Percentiles rank a stretch among this genome's conserved stretches.
These are phyloP conservation scores for Talaromyces islandicus DNA, from an alignment of 2,329 filamentous ascomycete genomes.

Conservation along the genomic window DNA sequence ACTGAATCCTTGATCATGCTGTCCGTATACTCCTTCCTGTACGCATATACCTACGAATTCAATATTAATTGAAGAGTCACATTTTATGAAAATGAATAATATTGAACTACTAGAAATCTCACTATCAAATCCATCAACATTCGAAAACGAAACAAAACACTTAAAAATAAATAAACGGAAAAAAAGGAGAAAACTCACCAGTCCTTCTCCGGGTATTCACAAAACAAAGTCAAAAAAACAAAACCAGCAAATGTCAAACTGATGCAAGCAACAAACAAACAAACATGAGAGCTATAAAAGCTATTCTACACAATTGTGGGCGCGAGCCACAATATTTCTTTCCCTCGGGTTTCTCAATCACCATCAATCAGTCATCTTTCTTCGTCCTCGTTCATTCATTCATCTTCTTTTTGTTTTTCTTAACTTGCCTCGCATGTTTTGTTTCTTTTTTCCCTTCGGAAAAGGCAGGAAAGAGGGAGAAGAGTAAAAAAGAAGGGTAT, in stretches of 20 bases:
- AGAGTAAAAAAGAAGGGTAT: not conserved
- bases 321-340: not conserved
- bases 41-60: too few species aligned
- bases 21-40: too few species aligned
- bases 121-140: too few species aligned
- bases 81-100: not conserved
- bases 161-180: not conserved
- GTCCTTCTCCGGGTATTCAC: constrained; percentile 4
- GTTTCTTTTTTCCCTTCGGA: too few species aligned
- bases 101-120: not conserved
- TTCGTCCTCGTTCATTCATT: not conserved
- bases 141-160: too few species aligned
- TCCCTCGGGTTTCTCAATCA: not conserved
- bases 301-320: not conserved
- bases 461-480: not conserved
- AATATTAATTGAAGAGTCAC: not conserved
- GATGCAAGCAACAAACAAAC: not conserved
- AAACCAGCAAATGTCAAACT: not conserved
- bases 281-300: not conserved
- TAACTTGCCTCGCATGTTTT: not conserved
- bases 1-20: too few species aligned
- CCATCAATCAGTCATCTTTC: not conserved
- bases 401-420: not conserved
- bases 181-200: not conserved
- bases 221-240: not conserved